phyloP scores from a whole-genome alignment of 1,139 yeast genomes.

The Sugiyamaella pinicola region DNA sequence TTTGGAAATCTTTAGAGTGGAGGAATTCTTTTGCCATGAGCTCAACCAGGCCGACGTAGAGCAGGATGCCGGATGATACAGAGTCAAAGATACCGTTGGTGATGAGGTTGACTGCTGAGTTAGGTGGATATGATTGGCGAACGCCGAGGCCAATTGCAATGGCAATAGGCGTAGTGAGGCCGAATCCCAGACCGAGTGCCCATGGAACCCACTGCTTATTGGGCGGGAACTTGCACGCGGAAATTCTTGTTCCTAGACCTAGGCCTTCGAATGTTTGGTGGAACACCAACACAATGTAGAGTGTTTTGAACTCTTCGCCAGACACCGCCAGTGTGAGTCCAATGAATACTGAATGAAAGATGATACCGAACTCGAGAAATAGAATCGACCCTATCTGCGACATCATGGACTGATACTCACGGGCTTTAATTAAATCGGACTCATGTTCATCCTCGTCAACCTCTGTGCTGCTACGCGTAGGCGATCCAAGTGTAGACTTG shows the following conservation, averaged over 20 bases:
- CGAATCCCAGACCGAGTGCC: conserved; percentile 59
- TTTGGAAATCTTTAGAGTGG: conserved; percentile 44
- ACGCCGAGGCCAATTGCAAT: conserved; percentile 88
- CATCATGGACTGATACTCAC: conserved; percentile 17
- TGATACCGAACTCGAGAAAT: conserved; percentile 74
- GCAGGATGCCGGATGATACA: conserved; percentile 79
- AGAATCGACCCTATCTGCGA: conserved; percentile 55
- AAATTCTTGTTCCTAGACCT: conserved; percentile 86
- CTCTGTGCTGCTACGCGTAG: neutral
- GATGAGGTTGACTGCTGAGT: conserved; percentile 63
- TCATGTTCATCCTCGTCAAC: conserved; percentile 3
- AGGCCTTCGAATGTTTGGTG: conserved; percentile 94
- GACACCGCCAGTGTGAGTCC: conserved; percentile 75
- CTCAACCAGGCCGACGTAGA: conserved; percentile 86
- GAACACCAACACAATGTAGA: conserved; percentile 80
- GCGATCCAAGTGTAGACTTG: neutral
- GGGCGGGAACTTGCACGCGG: conserved; percentile 69
- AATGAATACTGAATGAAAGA: conserved; percentile 79
- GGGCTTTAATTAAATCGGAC: conserved; percentile 1
- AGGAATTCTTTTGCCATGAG: conserved; percentile 87
- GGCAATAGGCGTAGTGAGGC: conserved; percentile 79
- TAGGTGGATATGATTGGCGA: conserved; percentile 59
- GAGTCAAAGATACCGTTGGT: conserved; percentile 81
- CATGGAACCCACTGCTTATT: conserved; percentile 56
- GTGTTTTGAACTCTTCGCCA: conserved; percentile 71